A percentile compares a stretch with the other conserved stretches of the same genome.
Conservation (phyloP, 1,139 yeast species). For the Candida sanyaensis region DNA sequence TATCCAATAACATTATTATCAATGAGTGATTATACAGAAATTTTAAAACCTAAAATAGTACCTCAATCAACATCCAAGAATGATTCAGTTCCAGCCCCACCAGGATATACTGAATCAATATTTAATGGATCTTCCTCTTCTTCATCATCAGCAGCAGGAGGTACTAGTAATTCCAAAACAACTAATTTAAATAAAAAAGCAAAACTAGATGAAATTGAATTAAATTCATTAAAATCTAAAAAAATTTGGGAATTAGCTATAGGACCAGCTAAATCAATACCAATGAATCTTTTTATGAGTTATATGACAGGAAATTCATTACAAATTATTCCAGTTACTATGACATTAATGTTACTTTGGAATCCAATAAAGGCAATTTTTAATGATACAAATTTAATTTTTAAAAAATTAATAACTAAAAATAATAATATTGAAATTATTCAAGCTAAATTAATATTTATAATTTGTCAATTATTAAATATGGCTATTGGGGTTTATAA, state of each 20-base stretch:
- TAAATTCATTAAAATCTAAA: slow-evolving; percentile 49
- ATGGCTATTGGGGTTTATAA: slow-evolving; percentile 84
- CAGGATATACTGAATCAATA: slow-evolving; percentile 19
- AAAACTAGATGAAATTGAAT: slow-evolving; percentile 13
- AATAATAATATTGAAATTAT: slow-evolving; percentile 44
- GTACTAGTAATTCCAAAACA: background rate
- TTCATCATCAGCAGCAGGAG: background rate
- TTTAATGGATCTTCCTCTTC: background rate
- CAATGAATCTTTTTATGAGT: slow-evolving; percentile 88
- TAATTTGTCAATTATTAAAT: slow-evolving; percentile 63
- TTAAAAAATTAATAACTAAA: slow-evolving; percentile 37
- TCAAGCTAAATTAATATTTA: slow-evolving; percentile 36
- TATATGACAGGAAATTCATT: slow-evolving; percentile 92
- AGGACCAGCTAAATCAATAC: slow-evolving; percentile 81
- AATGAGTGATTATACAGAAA: slow-evolving; percentile 16
- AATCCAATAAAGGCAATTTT: slow-evolving; percentile 77
- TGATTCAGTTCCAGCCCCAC: slow-evolving; percentile 16
- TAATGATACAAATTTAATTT: slow-evolving; percentile 49
- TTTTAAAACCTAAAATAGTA: slow-evolving; percentile 17
- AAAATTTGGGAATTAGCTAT: slow-evolving; percentile 89
- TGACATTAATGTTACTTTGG: slow-evolving; percentile 82
- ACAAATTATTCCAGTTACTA: slow-evolving; percentile 88
- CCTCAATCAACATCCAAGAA: slow-evolving; percentile 12
- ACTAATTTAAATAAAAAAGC: slow-evolving; percentile 3
- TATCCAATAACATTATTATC: background rate